phyloP scores from a whole-genome alignment of 1,139 yeast genomes.

The Kodamaea derodonti region DNA sequence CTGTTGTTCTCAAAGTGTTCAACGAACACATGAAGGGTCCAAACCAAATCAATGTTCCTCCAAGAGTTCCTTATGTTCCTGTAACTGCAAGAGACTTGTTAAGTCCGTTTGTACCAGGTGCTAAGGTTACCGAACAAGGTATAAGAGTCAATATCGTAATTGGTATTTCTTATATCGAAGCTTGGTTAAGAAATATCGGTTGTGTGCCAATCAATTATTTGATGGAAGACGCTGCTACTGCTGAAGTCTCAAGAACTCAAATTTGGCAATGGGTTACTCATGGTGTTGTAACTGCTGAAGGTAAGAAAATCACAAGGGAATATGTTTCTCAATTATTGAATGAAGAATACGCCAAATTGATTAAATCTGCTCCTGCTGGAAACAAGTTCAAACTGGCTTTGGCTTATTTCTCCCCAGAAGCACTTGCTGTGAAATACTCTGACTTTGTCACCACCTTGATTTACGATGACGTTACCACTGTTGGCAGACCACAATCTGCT shows the following conservation, averaged over 20 bases:
- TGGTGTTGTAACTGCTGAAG: constrained; percentile 59
- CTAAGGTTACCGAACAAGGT: constrained; percentile 66
- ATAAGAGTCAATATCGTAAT: constrained; percentile 66
- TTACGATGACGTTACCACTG: constrained; percentile 44
- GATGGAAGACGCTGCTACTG: constrained; percentile 89
- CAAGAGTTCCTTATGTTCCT: constrained; percentile 40
- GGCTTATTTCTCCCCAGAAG: constrained; percentile 61
- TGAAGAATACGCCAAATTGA: constrained; percentile 61
- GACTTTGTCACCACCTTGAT: constrained; percentile 65
- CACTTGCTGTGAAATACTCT: constrained; percentile 61
- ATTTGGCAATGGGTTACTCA: constrained; percentile 85
- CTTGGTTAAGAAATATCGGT: constrained; percentile 78
- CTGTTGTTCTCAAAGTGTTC: constrained; percentile 71
- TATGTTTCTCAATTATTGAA: constrained; percentile 53
- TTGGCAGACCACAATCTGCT: constrained; percentile 44
- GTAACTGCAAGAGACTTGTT: constrained; percentile 67
- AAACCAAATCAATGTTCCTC: constrained; percentile 69
- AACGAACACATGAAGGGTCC: constrained; percentile 83
- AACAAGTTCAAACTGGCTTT: constrained; percentile 63
- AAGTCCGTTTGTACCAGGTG: constrained; percentile 65
- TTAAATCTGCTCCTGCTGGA: constrained; percentile 44
- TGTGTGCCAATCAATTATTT: constrained; percentile 79
- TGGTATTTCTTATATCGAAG: constrained; percentile 77
- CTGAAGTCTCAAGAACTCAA: constrained; percentile 80
- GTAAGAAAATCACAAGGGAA: constrained; percentile 54